Evolutionary conservation across 129 eudicot genomes (phyloP).

Genomic region (Oenanthe sinensis): DNA sequence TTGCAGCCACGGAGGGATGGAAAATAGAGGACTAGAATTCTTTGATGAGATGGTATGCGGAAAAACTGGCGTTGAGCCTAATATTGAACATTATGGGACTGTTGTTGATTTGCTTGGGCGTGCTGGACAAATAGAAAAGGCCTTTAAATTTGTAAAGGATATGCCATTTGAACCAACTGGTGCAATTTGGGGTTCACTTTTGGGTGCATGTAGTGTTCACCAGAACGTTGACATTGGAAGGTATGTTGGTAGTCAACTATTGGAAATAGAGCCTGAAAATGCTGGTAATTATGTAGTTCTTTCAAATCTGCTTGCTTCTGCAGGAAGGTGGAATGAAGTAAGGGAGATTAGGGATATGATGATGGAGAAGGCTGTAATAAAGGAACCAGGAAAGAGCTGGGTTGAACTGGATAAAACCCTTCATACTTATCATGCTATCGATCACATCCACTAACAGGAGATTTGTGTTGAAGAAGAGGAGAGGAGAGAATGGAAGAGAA

Average conservation of each 20-base stretch:
- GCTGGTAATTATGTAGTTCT: conserved; percentile 76
- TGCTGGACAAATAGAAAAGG: conserved; percentile 63
- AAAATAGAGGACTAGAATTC: conserved; percentile 50
- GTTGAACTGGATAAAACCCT: conserved; percentile 59
- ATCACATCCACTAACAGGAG: conserved; percentile 46
- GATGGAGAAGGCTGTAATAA: conserved; percentile 50
- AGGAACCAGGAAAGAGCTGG: conserved; percentile 94
- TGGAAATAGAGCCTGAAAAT: conserved; percentile 82
- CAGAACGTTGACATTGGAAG: conserved; percentile 50
- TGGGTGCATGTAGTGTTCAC: conserved; percentile 89
- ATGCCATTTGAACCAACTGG: conserved; percentile 86
- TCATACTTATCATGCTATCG: conserved; percentile 59
- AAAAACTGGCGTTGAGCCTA: conserved; percentile 44
- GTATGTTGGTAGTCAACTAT: conserved; percentile 44
- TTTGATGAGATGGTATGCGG: conserved; percentile 54
- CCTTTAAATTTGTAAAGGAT: conserved; percentile 46
- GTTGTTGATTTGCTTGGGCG: conserved; percentile 91
- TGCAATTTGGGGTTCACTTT: conserved; percentile 82
- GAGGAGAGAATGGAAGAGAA: no score
- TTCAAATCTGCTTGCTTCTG: conserved; percentile 63
- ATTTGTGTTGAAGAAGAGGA: no score
- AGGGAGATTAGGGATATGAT: conserved; percentile 52
- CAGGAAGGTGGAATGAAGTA: conserved; percentile 83
- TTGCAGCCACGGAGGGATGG: conserved; percentile 91
- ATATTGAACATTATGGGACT: conserved; percentile 79